These are phyloP conservation scores for Phylloporus sp. DNA, from an alignment of 1,284 basidiomycete genomes.

Conservation along the genomic window DNA sequence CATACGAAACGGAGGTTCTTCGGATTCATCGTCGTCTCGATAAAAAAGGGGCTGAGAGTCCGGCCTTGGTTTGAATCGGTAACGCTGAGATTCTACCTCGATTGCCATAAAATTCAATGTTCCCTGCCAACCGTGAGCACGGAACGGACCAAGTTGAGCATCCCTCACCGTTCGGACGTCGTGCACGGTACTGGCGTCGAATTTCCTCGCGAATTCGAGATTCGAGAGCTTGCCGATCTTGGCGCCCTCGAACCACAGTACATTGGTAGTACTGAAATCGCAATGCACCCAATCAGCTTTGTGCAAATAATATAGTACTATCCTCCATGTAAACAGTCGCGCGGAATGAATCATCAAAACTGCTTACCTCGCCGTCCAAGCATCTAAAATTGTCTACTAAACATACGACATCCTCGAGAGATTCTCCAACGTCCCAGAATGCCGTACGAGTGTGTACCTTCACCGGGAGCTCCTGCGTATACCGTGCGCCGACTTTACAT, in stretches of 20 bases:
- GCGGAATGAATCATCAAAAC: neutral
- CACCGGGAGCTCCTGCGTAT: neutral
- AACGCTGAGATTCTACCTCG: too few relatives aligned
- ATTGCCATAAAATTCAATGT: too few relatives aligned
- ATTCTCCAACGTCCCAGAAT: slow-evolving; percentile 7
- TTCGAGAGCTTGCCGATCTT: slow-evolving; percentile 16
- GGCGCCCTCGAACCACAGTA: neutral
- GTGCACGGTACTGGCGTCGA: neutral
- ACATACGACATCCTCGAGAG: slow-evolving; percentile 4
- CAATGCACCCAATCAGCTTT: neutral
- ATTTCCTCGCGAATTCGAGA: slow-evolving; percentile 20
- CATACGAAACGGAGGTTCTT: slow-evolving; percentile 4
- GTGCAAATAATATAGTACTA: neutral
- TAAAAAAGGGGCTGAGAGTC: too few relatives aligned
- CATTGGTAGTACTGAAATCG: neutral
- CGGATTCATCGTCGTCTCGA: too few relatives aligned
- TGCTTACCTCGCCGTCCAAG: neutral
- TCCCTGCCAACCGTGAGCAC: too few relatives aligned
- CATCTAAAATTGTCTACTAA: neutral
- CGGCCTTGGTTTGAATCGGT: neutral
- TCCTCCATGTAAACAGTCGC: neutral
- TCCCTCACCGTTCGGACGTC: too few relatives aligned
- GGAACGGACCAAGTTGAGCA: neutral
- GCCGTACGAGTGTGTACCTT: slow-evolving; percentile 16
- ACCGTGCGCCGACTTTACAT: neutral